Percentiles rank a stretch among this genome's conserved stretches.
These are phyloP conservation scores for Hyphopichia pseudoburtonii DNA, from an alignment of 1,139 yeast species.

Conservation along the genomic window DNA sequence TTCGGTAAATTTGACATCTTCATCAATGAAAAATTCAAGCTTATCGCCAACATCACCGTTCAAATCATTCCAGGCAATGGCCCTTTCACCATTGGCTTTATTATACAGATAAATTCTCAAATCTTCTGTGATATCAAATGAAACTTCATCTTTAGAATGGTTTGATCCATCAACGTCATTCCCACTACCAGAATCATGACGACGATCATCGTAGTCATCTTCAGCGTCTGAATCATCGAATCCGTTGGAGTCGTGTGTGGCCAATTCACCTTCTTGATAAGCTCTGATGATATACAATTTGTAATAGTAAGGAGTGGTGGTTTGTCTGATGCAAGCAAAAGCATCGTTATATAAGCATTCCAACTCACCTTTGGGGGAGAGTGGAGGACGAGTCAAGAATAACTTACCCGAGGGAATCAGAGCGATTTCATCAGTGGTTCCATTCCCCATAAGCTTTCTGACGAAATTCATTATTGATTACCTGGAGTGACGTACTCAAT, in stretches of 20 bases:
- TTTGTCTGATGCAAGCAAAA: slow-evolving; percentile 66
- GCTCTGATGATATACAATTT: slow-evolving; percentile 73
- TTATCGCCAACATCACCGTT: slow-evolving; percentile 86
- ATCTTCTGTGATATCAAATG: slow-evolving; percentile 65
- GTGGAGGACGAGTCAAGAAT: slow-evolving; percentile 68
- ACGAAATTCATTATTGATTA: slow-evolving; percentile 68
- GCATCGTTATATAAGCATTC: slow-evolving; percentile 88
- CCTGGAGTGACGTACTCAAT: too few species aligned
- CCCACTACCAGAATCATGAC: slow-evolving; percentile 18
- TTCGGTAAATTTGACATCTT: slow-evolving; percentile 53
- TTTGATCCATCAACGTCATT: slow-evolving; percentile 24
- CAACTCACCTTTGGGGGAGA: slow-evolving; percentile 80
- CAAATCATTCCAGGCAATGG: slow-evolving; percentile 77
- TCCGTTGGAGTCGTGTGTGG: slow-evolving; percentile 42
- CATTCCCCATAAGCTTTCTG: slow-evolving; percentile 63
- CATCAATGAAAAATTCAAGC: slow-evolving; percentile 77
- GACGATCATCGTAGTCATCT: slow-evolving; percentile 42
- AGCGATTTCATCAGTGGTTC: slow-evolving; percentile 65
- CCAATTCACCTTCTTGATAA: slow-evolving; percentile 63
- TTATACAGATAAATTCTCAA: slow-evolving; percentile 48
- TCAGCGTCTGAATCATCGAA: slow-evolving; percentile 59
- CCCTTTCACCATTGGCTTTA: slow-evolving; percentile 32
- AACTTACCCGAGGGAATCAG: slow-evolving; percentile 80
- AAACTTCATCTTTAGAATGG: slow-evolving; percentile 61
- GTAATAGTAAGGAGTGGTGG: slow-evolving; percentile 64